Evolutionary conservation across 2,329 filamentous ascomycete genomes (phyloP), one percentile per base, ranked within the genome.

Genomic region (Sporothrix euskadiensis): DNA sequence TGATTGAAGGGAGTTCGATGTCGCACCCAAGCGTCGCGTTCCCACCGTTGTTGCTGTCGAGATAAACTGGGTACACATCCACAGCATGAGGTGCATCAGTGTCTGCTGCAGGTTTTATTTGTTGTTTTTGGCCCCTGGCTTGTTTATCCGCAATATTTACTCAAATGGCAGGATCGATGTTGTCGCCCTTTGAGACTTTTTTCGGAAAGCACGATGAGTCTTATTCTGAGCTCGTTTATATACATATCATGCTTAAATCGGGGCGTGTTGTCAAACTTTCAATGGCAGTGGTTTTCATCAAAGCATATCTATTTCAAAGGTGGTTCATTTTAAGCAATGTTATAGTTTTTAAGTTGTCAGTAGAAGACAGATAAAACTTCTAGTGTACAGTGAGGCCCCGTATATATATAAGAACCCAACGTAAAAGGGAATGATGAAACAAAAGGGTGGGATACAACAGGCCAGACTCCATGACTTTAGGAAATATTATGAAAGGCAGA

Each of bases 381-480:
- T 69, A 69, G 14, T 56, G 22, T 69, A 69, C 66, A 69, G 47
- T 14, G 47, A 54, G 30, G n/a, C 8, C 47, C 30, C 22, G 4
- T 26, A 22, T 26, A 35, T 22, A 54, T n/a, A 54, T 54, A 47
- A 26, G 26, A 44, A 47, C 61, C 61, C 44, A 66, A 59, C 8
- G 52, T 56, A 7, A 47, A 47, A 26, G 26, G 39, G 61, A 39
- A 12, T 30, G 2, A 30, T 2, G 30, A 5, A 66, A 47, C 39
- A 66, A 66, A 66, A 30, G 61, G 14, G 39, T n/a, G 7, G 22
- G 44, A 66, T 39, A 66, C 26, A 66, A 41, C 61, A 66, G 39
- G 61, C 61, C 61, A 66, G 19, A 66, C 61, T 66, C 61, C 61
- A 41, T 66, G 39, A 66, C 39, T 47, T 26, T 49, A 66, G 16